phyloP scores from a whole-genome alignment of 305 asterid genomes.

The Fraxinus albicans region DNA sequence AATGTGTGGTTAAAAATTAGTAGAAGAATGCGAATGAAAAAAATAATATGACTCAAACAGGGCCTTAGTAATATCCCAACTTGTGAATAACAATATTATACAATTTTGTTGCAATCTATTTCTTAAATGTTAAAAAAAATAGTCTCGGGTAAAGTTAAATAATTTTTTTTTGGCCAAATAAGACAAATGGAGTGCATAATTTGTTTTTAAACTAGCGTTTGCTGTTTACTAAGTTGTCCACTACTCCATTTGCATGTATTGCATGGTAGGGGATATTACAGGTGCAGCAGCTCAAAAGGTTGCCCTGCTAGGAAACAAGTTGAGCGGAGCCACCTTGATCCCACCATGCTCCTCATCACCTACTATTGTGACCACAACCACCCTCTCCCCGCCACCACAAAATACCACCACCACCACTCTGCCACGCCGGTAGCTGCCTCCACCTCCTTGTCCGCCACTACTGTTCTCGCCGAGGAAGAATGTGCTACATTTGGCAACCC shows the following conservation, averaged over 20 bases:
- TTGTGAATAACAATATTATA: neutral
- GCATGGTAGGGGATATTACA: slow-evolving; percentile 48
- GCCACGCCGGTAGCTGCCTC: neutral
- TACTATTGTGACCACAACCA: slow-evolving; percentile 46
- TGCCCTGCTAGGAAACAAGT: slow-evolving; percentile 58
- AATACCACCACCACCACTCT: slow-evolving; percentile 27
- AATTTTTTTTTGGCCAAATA: neutral
- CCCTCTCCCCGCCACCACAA: slow-evolving; percentile 37
- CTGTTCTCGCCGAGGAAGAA: slow-evolving; percentile 32
- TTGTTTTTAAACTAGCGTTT: neutral
- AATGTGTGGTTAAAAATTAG: too few species aligned
- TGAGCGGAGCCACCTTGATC: slow-evolving; percentile 48
- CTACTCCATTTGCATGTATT: slow-evolving; percentile 1
- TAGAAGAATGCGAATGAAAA: too few species aligned
- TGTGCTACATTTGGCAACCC: slow-evolving; percentile 28
- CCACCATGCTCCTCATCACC: slow-evolving; percentile 44
- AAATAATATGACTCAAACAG: too few species aligned
- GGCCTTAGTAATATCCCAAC: too few species aligned
- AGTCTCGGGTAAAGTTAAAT: neutral
- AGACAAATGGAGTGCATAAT: neutral
- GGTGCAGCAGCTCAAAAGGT: slow-evolving; percentile 55
- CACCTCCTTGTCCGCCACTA: slow-evolving; percentile 20
- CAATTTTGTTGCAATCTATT: neutral
- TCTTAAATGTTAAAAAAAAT: too few species aligned
- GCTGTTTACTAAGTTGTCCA: neutral